Evolutionary conservation across 2,329 filamentous ascomycete species (phyloP).

Genomic region (Botrytis paeoniae): DNA sequence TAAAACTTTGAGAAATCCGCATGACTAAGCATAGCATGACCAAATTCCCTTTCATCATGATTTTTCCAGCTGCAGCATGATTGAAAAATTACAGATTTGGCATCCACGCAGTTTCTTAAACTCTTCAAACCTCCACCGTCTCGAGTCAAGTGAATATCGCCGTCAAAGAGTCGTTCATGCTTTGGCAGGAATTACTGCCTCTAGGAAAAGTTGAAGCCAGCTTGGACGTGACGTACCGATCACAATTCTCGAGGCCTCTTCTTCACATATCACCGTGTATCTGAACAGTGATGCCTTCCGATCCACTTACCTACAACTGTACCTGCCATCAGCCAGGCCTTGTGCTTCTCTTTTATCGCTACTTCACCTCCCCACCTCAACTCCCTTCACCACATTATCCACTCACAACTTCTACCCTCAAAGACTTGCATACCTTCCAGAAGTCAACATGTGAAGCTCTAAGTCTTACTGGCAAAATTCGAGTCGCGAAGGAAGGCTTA

Average conservation of each 20-base stretch:
- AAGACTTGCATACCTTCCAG: constrained; percentile 31
- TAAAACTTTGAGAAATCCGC: background rate
- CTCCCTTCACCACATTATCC: constrained; percentile 22
- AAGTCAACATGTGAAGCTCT: constrained; percentile 22
- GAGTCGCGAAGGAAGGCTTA: constrained; percentile 37
- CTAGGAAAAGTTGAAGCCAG: background rate
- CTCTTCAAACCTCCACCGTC: accelerated
- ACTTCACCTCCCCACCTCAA: constrained; percentile 32
- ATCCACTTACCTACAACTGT: constrained; percentile 37
- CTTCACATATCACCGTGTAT: background rate
- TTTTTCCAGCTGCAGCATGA: background rate
- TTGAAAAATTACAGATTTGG: no score
- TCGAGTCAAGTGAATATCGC: background rate
- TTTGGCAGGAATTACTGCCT: background rate
- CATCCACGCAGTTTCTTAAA: background rate
- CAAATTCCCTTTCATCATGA: background rate
- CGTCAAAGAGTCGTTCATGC: background rate
- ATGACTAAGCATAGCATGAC: constrained; percentile 1
- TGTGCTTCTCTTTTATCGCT: constrained; percentile 39
- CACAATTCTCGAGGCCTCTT: background rate
- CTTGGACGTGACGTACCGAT: background rate
- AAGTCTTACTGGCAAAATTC: constrained; percentile 35
- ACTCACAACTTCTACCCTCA: constrained; percentile 21
- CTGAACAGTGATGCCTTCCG: constrained; percentile 26
- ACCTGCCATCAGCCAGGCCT: constrained; percentile 31